phyloP scores from a whole-genome alignment of 1,139 yeast genomes.

The Sugiyamaella grinbergsii region DNA sequence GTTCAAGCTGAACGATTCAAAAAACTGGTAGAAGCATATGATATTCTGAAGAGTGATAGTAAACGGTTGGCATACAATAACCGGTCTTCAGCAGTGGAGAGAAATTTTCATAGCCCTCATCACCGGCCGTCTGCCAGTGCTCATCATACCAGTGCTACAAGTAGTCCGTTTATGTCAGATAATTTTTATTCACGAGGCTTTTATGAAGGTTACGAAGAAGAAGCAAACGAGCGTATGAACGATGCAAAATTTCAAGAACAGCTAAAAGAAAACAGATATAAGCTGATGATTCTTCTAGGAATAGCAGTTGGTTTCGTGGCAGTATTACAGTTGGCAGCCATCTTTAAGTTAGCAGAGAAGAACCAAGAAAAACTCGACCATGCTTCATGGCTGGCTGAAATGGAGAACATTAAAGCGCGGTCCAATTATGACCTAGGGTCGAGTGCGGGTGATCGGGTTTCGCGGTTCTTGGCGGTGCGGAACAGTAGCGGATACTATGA shows the following conservation, averaged over 20 bases:
- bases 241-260: slow-evolving; percentile 38
- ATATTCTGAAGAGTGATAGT: slow-evolving; percentile 61
- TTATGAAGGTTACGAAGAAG: slow-evolving; percentile 29
- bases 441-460: slow-evolving; percentile 36
- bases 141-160: slow-evolving; percentile 3
- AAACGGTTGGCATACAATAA: slow-evolving; percentile 49
- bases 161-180: slow-evolving; percentile 9
- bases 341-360: slow-evolving; percentile 32
- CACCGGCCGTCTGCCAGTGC: background rate
- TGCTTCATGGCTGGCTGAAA: slow-evolving; percentile 30
- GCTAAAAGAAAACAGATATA: slow-evolving; percentile 36
- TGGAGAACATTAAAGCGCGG: slow-evolving; percentile 33
- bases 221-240: slow-evolving; percentile 25
- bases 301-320: slow-evolving; percentile 34
- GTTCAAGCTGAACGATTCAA: slow-evolving; percentile 58
- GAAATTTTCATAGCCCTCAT: slow-evolving; percentile 3
- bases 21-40: slow-evolving; percentile 71
- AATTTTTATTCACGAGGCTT: slow-evolving; percentile 22
- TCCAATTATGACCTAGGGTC: slow-evolving; percentile 35
- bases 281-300: slow-evolving; percentile 34
- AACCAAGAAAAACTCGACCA: slow-evolving; percentile 28
- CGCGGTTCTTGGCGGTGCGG: slow-evolving; percentile 38
- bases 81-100: slow-evolving; percentile 6
- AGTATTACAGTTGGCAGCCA: slow-evolving; percentile 34
- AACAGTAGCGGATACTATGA: slow-evolving; percentile 35